phyloP scores from a whole-genome alignment of 495 filamentous ascomycete genomes.

The Talaromyces adpressus region DNA sequence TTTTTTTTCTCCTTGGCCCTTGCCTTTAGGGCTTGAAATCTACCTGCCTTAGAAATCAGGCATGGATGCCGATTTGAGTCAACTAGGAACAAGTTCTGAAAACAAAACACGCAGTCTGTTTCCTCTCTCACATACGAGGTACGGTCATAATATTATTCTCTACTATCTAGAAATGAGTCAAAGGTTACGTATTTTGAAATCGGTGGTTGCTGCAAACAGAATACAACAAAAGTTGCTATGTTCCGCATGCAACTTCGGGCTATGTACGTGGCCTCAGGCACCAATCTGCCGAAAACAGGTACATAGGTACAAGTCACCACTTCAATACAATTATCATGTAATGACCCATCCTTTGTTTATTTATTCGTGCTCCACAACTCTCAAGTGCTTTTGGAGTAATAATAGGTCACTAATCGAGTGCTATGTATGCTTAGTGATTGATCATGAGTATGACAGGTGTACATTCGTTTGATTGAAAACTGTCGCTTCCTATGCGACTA shows the following conservation, averaged over 20 bases:
- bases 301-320: neutral
- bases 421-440: neutral
- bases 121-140: neutral
- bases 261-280: neutral
- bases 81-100: neutral
- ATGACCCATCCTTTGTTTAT: neutral
- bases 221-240: neutral
- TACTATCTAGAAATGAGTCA: neutral
- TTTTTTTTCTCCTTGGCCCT: neutral
- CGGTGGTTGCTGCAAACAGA: neutral
- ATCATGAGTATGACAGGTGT: neutral
- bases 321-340: neutral
- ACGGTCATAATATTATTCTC: neutral
- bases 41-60: neutral
- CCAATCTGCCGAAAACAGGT: neutral
- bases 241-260: neutral
- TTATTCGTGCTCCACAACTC: neutral
- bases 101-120: neutral
- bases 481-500: no score
- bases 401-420: neutral
- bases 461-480: no score
- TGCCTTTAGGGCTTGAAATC: neutral
- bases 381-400: neutral
- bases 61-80: neutral
- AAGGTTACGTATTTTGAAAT: neutral